Evolutionary conservation across 192 early-diverging fungal genomes (phyloP).

Genomic region (Coemansia aciculifera): DNA sequence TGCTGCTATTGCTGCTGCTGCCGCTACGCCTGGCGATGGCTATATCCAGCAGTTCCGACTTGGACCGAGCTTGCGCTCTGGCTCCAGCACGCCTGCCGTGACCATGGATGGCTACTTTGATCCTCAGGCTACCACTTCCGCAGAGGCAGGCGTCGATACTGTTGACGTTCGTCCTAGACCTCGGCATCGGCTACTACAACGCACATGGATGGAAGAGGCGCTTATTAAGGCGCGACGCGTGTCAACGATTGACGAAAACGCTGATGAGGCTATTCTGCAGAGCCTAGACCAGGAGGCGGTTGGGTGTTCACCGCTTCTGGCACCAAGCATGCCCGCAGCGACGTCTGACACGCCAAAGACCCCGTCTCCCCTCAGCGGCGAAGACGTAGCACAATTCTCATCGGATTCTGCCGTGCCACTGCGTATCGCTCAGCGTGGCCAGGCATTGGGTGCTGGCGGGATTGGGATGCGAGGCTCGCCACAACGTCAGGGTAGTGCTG

Average conservation of each 20-base stretch:
- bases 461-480: constrained; percentile 7
- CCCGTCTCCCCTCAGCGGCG: constrained; percentile 9
- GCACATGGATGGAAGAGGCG: constrained; percentile 58
- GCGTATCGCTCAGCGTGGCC: constrained; percentile 26
- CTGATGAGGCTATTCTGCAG: constrained; percentile 48
- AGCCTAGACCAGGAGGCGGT: constrained; percentile 21
- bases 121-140: constrained; percentile 10
- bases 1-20: background rate
- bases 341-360: constrained; percentile 7
- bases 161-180: constrained; percentile 30
- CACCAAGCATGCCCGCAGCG: constrained; percentile 3
- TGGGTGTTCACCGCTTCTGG: background rate
- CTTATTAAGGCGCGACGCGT: constrained; percentile 54
- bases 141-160: background rate
- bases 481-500: constrained; percentile 15
- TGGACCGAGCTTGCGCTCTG: constrained; percentile 49
- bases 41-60: constrained; percentile 57
- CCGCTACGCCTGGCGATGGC: constrained; percentile 14
- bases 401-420: background rate
- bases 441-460: constrained; percentile 11
- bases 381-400: constrained; percentile 28
- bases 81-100: constrained; percentile 49
- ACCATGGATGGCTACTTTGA: constrained; percentile 58
- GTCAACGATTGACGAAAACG: constrained; percentile 52
- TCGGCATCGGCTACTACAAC: constrained; percentile 49